Conservation (phyloP, 2,329 filamentous ascomycete species). For the Falciphora oryzae region DNA sequence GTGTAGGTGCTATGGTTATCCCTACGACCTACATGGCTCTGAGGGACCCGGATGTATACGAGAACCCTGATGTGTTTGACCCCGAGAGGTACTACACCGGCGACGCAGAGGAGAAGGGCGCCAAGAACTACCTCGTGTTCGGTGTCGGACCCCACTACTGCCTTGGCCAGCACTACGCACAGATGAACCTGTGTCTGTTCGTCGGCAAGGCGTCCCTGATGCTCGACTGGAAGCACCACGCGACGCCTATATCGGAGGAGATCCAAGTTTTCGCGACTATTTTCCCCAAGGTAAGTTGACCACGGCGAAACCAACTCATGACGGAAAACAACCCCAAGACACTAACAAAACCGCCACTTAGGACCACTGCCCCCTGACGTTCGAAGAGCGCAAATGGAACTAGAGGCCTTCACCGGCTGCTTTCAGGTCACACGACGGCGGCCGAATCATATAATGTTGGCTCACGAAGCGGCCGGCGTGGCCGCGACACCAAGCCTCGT, state of each 20-base stretch:
- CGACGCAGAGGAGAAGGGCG: slow-evolving; percentile 74
- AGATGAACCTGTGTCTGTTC: slow-evolving; percentile 81
- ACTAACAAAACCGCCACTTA: slow-evolving; percentile 31
- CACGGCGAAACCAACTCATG: slow-evolving; percentile 11
- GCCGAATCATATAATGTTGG: neutral
- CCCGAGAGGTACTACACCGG: slow-evolving; percentile 89
- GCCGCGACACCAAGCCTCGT: neutral
- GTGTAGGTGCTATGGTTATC: slow-evolving; percentile 78
- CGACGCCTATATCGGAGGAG: slow-evolving; percentile 79
- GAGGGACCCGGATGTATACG: slow-evolving; percentile 88
- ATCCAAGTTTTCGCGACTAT: slow-evolving; percentile 99
- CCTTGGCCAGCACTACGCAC: slow-evolving; percentile 86
- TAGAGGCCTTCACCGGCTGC: neutral
- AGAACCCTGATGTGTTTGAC: slow-evolving; percentile 81
- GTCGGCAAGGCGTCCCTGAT: slow-evolving; percentile 83
- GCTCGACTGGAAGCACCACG: slow-evolving; percentile 84
- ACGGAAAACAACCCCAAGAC: neutral
- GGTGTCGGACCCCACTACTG: slow-evolving; percentile 96
- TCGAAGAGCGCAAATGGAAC: slow-evolving; percentile 47
- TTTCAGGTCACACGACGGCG: neutral
- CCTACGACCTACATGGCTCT: slow-evolving; percentile 86
- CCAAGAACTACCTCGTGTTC: slow-evolving; percentile 97
- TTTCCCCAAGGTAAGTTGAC: slow-evolving; percentile 76
- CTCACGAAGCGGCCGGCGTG: neutral
- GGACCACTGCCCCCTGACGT: slow-evolving; percentile 80